These are phyloP conservation scores for Schwanniomyces vanrijiae DNA, from an alignment of 805 yeast genomes.

Conservation along the genomic window DNA sequence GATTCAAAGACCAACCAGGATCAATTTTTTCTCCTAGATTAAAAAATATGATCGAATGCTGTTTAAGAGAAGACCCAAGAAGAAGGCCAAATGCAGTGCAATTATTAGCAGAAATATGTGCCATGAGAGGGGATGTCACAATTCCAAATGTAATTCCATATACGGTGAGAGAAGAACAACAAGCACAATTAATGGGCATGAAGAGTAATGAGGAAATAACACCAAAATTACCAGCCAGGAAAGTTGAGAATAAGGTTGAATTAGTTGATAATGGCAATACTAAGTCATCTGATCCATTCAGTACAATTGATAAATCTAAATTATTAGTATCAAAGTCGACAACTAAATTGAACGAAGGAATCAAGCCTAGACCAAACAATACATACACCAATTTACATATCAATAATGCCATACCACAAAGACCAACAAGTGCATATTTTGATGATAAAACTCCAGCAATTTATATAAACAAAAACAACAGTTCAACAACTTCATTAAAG, in stretches of 20 bases:
- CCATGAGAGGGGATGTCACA: constrained; percentile 50
- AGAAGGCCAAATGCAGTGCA: constrained; percentile 75
- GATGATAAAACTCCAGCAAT: constrained; percentile 5
- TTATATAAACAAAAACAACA: neutral
- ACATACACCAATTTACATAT: constrained; percentile 7
- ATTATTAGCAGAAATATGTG: constrained; percentile 64
- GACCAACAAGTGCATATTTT: constrained; percentile 7
- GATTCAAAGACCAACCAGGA: constrained; percentile 46
- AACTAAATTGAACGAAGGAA: neutral
- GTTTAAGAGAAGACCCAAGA: constrained; percentile 65
- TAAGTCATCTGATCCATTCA: constrained; percentile 38
- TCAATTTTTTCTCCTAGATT: constrained; percentile 56
- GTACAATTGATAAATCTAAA: constrained; percentile 41
- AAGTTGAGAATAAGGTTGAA: neutral
- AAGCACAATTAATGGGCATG: neutral
- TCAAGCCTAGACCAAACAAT: constrained; percentile 15
- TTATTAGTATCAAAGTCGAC: constrained; percentile 13
- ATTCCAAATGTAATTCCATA: constrained; percentile 43
- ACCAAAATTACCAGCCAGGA: neutral
- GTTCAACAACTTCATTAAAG: constrained; percentile 24
- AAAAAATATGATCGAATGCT: constrained; percentile 60
- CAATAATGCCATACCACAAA: constrained; percentile 1
- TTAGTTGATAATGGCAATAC: neutral
- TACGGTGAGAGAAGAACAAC: constrained; percentile 26
- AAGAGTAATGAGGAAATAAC: neutral